Evolutionary conservation across 371 early-diverging fungal genomes (phyloP).

Genomic region (Choanephora cucurbitarum): DNA sequence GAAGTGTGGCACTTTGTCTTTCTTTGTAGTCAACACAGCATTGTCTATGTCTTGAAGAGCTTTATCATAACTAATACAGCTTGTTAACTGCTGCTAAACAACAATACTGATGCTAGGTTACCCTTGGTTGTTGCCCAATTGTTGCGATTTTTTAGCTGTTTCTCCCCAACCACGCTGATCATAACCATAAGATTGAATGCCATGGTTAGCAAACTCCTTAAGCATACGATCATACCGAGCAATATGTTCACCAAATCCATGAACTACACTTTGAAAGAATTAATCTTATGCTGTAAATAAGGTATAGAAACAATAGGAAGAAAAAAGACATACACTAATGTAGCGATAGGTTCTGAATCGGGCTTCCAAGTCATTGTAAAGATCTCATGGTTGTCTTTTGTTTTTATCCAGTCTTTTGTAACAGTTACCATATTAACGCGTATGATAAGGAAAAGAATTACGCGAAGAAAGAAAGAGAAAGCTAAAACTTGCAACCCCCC

Average conservation of each 20-base stretch:
- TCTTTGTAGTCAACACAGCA: constrained; percentile 45
- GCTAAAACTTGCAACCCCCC: too few species aligned
- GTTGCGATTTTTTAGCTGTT: constrained; percentile 53
- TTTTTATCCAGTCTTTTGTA: constrained; percentile 39
- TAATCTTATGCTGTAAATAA: too few species aligned
- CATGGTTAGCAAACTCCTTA: constrained; percentile 50
- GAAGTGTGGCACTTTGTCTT: constrained; percentile 51
- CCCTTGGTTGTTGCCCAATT: constrained; percentile 58
- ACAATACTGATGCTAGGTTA: constrained; percentile 21
- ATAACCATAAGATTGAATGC: constrained; percentile 58
- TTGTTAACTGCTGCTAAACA: background rate
- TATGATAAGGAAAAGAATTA: too few species aligned
- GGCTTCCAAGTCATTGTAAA: constrained; percentile 57
- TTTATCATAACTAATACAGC: constrained; percentile 29
- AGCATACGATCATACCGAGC: constrained; percentile 62
- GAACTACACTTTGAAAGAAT: constrained; percentile 64
- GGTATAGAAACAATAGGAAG: constrained; percentile 1
- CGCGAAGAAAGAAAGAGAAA: too few species aligned
- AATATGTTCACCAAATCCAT: constrained; percentile 71
- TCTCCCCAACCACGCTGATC: constrained; percentile 73
- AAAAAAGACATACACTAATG: constrained; percentile 31
- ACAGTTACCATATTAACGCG: constrained; percentile 12
- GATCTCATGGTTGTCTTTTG: constrained; percentile 34
- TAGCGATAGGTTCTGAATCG: constrained; percentile 27
- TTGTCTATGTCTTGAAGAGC: constrained; percentile 56